These are phyloP conservation scores for Schwanniomyces pseudopolymorphus DNA, from an alignment of 805 yeast genomes.

Conservation along the genomic window DNA sequence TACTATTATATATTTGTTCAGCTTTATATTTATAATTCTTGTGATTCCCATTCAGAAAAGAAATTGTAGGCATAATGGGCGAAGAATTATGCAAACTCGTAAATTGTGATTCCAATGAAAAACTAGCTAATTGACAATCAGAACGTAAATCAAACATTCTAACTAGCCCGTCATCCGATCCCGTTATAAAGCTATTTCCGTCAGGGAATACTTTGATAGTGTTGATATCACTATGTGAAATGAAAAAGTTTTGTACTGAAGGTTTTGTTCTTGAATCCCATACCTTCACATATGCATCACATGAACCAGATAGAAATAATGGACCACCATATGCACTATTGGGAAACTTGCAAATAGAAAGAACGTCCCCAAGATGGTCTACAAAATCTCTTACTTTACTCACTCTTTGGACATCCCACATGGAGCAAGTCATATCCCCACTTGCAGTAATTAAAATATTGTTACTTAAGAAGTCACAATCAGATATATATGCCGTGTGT, in stretches of 20 bases:
- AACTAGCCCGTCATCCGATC: slow-evolving; percentile 75
- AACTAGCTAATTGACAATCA: slow-evolving; percentile 64
- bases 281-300: slow-evolving; percentile 64
- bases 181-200: slow-evolving; percentile 68
- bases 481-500: slow-evolving; percentile 80
- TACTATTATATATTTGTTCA: slow-evolving; percentile 16
- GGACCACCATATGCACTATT: slow-evolving; percentile 8
- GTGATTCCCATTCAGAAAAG: slow-evolving; percentile 4
- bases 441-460: slow-evolving; percentile 63
- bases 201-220: slow-evolving; percentile 61
- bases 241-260: slow-evolving; percentile 50
- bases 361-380: slow-evolving; percentile 74
- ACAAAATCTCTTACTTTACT: slow-evolving; percentile 50
- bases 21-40: slow-evolving; percentile 11
- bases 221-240: slow-evolving; percentile 65
- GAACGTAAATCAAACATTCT: slow-evolving; percentile 74
- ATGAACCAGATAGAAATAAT: slow-evolving; percentile 60
- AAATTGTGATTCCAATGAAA: slow-evolving; percentile 25
- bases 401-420: slow-evolving; percentile 78
- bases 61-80: not conserved
- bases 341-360: slow-evolving; percentile 38
- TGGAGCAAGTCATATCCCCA: slow-evolving; percentile 76
- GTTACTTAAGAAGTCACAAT: slow-evolving; percentile 64
- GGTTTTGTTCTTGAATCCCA: slow-evolving; percentile 63
- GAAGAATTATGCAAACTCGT: not conserved